Base-by-base conservation (phyloP, 2,329 filamentous ascomycete species). In the Fusarium virguliforme region DNA sequence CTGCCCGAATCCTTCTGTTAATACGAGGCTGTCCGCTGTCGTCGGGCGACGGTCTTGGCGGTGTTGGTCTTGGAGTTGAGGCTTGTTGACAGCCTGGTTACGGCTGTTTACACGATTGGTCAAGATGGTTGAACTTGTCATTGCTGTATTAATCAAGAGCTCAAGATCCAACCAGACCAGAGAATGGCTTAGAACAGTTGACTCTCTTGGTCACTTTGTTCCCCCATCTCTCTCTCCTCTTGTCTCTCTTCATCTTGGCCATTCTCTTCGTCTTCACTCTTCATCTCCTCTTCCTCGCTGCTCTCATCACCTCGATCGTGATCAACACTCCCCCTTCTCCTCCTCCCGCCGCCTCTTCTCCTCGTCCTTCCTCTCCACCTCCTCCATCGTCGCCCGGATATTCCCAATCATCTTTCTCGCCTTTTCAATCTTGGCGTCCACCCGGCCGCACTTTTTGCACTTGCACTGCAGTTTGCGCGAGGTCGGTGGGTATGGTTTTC, bases 361-460 rank as follows among this genome's bases (percentile, higher is more conserved):
- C 34, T 60, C 54, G 15, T 70, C 28, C 18, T 46, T 58, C 28
- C 15, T 26, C 37, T 40, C 28, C 3, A 51, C 43, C 38, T 58
- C 48, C 32, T 54, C 22, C 37, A 75, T 26, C 15, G 18, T 54
- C 30, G 55, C 60, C 26, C 60, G 67, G 15, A 54, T 68, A 12
- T 60, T 57, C 8, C 63, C 65, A 8, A 79, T 67, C 35, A 64
- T 65, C 10, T n/a, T 64, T 63, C 60, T 67, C 24, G 62, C 60
- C 26, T 58, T 62, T 4, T 7, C 30, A 32, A 76, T 28, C 60
- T 71, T 75, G 4, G 28, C 41, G 9, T 78, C 67, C 26, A 76
- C 35, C 30, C 34, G 38, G n/a, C 34, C 51, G 57, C 78, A 80
- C 46, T 58, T 70, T 38, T 68, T 55, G 60, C 79, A 81, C 40